Evolutionary conservation across 1,139 yeast genomes (phyloP).

Genomic region (Insectozyma bohioensis): DNA sequence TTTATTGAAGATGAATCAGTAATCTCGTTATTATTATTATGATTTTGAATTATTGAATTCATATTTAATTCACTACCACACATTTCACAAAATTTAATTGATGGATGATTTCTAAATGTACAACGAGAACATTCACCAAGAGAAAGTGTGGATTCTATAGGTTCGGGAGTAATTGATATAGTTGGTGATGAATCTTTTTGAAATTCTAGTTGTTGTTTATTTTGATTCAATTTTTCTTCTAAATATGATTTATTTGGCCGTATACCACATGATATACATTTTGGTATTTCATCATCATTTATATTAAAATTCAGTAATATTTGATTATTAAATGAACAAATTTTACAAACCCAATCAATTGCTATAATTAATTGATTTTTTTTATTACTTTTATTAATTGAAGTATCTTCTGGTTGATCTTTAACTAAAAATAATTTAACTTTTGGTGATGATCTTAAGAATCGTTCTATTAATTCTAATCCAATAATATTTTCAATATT

Average conservation of each 20-base stretch:
- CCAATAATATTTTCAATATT: slow-evolving; percentile 45
- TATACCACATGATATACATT: slow-evolving; percentile 80
- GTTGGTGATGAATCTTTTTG: too few relatives aligned
- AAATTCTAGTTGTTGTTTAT: slow-evolving; percentile 1
- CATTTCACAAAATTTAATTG: slow-evolving; percentile 76
- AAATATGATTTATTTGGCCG: slow-evolving; percentile 20
- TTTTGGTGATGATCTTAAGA: slow-evolving; percentile 79
- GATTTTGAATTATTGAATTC: too few relatives aligned
- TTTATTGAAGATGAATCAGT: too few relatives aligned
- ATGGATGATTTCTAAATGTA: slow-evolving; percentile 83
- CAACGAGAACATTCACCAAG: slow-evolving; percentile 71
- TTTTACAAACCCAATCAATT: slow-evolving; percentile 78
- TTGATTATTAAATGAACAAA: slow-evolving; percentile 71
- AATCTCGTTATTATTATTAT: too few relatives aligned
- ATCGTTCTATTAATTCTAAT: slow-evolving; percentile 56
- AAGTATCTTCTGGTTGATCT: neutral
- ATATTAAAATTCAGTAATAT: slow-evolving; percentile 34
- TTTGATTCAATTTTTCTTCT: slow-evolving; percentile 6
- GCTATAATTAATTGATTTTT: slow-evolving; percentile 10
- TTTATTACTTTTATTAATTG: neutral
- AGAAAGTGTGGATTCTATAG: slow-evolving; percentile 1
- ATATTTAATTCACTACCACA: slow-evolving; percentile 73
- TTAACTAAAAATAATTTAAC: slow-evolving; percentile 39
- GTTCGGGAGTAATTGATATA: slow-evolving; percentile 5
- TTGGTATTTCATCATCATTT: slow-evolving; percentile 41